These are phyloP conservation scores for Beauveria sp. DNA, from an alignment of 2,329 filamentous ascomycete species.

Conservation along the genomic window DNA sequence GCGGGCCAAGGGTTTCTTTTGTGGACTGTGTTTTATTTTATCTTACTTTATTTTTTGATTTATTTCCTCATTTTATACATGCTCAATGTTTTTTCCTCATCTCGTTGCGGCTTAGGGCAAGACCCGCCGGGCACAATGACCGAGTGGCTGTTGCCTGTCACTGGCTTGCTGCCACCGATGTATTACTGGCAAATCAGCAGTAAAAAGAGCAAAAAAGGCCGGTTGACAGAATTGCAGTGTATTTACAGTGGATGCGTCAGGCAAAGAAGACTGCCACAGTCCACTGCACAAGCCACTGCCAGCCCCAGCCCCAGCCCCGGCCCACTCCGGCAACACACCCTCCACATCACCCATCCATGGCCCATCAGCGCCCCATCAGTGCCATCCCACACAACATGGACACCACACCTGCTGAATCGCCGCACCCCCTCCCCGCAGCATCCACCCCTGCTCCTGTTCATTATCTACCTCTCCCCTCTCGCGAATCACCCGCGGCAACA, in stretches of 20 bases:
- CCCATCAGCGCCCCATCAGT: constrained; percentile 6
- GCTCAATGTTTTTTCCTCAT: not conserved
- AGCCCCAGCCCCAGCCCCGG: constrained; percentile 8
- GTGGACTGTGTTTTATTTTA: not conserved
- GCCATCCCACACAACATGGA: constrained; percentile 2
- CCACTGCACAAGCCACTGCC: not conserved
- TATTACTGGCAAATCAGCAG: too few relatives aligned
- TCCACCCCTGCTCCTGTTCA: not conserved
- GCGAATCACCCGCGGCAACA: not conserved
- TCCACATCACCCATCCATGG: constrained; percentile 6
- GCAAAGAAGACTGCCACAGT: too few relatives aligned
- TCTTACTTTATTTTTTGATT: not conserved
- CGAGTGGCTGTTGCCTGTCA: not conserved
- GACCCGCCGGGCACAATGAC: not conserved
- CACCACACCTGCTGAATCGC: not conserved
- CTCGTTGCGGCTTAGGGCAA: not conserved
- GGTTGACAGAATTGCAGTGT: not conserved
- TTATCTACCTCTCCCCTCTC: not conserved
- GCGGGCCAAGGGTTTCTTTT: not conserved
- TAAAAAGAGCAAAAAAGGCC: not conserved
- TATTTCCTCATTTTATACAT: not conserved
- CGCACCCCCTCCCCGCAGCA: not conserved
- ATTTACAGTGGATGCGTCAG: not conserved
- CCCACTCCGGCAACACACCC: constrained; percentile 8
- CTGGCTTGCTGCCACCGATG: not conserved